Base-by-base conservation (phyloP, 225 moss, liverwort and hornwort genomes). In the Sphagnum contortum region DNA sequence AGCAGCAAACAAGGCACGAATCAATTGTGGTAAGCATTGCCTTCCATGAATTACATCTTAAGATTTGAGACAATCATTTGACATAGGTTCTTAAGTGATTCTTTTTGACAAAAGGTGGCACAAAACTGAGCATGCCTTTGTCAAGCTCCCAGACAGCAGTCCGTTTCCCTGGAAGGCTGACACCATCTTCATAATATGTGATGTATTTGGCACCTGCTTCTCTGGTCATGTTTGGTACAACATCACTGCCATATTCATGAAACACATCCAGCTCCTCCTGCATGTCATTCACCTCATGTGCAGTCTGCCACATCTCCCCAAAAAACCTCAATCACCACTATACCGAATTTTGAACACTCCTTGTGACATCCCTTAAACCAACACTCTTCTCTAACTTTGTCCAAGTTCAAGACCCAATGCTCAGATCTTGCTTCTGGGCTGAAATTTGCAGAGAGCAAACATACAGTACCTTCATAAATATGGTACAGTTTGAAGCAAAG, bases 61-160 rank as follows among this genome's bases (percentile, higher is more conserved):
- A 29, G 29, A 29, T 29, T 29, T 29, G 29, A 29, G 29, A 29
- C 29, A 29, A 29, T 29, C 29, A 29, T 29, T 29, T 29, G 29
- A 29, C 29, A 29, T 29, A 29, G 29, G 1, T 29, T 29, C 29
- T 29, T 29, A 29, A 29, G 29, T 29, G 29, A 29, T 29, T 29
- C 0, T 29, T 29, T 29, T 29, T 29, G 29, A 29, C 29, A 29
- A 29, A 29, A 29, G 29, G 29, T 29, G 29, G 29, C 29, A 29
- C 29, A 29, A 29, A 29, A 29, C 63, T 52, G 52, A 64, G 70
- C 72, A 53, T 70, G 86, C 91, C 62, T 91, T 98, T 98, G 75
- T 98, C 96, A 57, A 98, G 79, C 79, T 98, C 96, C 96, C 96
- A 98, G 55, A 98, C 93, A 50, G 96, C 96, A 13, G 96, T 98